Conservation (phyloP, 331 rosid genomes). For the Erythrophleum ivorense region DNA sequence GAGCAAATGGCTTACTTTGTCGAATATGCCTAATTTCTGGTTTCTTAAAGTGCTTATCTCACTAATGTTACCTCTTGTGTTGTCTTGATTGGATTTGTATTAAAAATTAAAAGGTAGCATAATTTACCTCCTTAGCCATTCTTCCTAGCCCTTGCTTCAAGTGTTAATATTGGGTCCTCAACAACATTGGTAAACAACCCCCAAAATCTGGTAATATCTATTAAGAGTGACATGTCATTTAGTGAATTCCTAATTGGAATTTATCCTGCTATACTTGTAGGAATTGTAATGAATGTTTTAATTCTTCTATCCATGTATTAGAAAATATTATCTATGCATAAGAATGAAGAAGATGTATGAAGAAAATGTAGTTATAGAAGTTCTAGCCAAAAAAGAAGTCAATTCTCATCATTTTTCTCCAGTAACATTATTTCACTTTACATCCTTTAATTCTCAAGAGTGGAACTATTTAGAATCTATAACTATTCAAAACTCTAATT, state of each 20-base stretch:
- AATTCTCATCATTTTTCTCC: conserved; percentile 85
- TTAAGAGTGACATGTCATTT: conserved; percentile 72
- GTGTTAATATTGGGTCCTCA: conserved; percentile 91
- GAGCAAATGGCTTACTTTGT: conserved; percentile 79
- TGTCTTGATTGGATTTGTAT: conserved; percentile 82
- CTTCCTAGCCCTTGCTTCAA: conserved; percentile 88
- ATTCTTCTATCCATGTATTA: conserved; percentile 65
- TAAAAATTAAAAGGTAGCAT: conserved; percentile 82
- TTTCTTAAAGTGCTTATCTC: conserved; percentile 73
- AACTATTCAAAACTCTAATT: conserved; percentile 48
- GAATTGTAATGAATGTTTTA: conserved; percentile 65
- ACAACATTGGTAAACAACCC: conserved; percentile 95
- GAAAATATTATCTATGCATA: conserved; percentile 60
- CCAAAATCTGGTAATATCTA: conserved; percentile 84
- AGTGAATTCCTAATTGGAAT: conserved; percentile 70
- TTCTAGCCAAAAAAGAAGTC: conserved; percentile 58
- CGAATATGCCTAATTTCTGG: conserved; percentile 85
- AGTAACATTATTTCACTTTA: conserved; percentile 68
- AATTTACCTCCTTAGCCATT: conserved; percentile 90
- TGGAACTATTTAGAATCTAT: conserved; percentile 47
- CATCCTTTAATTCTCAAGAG: conserved; percentile 65
- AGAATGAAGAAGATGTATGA: conserved; percentile 62
- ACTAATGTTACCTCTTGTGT: conserved; percentile 92
- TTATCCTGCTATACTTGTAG: conserved; percentile 82
- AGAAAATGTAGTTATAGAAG: conserved; percentile 32